phyloP scores from a whole-genome alignment of 768 basidiomycete genomes.

The Pleurotus cornucopiae region DNA sequence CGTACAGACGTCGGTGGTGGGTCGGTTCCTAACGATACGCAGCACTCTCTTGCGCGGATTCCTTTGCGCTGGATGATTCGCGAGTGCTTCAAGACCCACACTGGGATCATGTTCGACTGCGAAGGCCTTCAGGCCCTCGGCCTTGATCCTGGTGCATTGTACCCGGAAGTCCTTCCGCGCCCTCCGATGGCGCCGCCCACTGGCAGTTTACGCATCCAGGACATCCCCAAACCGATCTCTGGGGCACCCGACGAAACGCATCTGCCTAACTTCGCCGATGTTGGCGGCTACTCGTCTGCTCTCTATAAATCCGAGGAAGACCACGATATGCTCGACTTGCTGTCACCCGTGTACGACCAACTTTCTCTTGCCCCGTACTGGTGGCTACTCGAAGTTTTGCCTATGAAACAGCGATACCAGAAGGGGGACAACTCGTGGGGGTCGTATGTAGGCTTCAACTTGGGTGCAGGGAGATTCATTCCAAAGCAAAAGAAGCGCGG shows the following conservation, averaged over 20 bases:
- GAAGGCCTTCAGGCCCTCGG: conserved; percentile 38
- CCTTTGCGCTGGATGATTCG: conserved; percentile 69
- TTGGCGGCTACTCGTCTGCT: neutral
- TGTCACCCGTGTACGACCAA: conserved; percentile 48
- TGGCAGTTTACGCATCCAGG: conserved; percentile 14
- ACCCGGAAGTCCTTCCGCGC: conserved; percentile 26
- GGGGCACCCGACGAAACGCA: neutral
- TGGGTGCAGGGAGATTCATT: conserved; percentile 34
- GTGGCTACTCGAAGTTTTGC: conserved; percentile 63
- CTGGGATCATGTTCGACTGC: conserved; percentile 55
- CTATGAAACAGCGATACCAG: conserved; percentile 32
- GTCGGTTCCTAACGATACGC: neutral
- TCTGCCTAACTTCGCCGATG: neutral
- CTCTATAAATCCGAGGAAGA: conserved; percentile 36
- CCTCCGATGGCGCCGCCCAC: conserved; percentile 22
- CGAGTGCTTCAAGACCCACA: conserved; percentile 51
- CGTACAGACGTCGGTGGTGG: no score
- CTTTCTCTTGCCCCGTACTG: conserved; percentile 36
- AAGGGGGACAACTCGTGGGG: conserved; percentile 20
- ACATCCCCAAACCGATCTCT: conserved; percentile 11
- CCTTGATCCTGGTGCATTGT: conserved; percentile 34
- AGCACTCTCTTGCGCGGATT: conserved; percentile 43
- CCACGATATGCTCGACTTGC: conserved; percentile 47
- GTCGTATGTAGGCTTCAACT: conserved; percentile 23
- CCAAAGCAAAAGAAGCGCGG: conserved; percentile 32